These are phyloP conservation scores for Globisporangium echinulatum DNA, from an alignment of 352 stramenopile genomes.

Conservation along the genomic window DNA sequence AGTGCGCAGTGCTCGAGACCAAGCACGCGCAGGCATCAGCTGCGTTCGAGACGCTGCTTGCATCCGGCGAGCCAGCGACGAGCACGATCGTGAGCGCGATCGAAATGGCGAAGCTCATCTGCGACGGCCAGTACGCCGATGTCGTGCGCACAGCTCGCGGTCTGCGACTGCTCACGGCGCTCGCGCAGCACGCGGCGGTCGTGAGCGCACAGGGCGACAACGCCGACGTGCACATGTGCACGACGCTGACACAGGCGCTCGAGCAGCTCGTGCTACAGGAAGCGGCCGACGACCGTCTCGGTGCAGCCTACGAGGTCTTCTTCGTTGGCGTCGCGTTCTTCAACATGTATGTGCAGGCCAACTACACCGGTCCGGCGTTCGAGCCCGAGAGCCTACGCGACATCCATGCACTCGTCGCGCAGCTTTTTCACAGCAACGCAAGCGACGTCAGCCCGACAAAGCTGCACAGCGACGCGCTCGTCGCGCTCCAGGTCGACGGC, in stretches of 20 bases:
- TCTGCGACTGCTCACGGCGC: conserved; percentile 23
- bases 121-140: conserved; percentile 52
- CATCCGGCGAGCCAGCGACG: neutral
- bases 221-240: conserved; percentile 36
- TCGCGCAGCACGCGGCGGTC: conserved; percentile 8
- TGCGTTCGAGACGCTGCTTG: conserved; percentile 11
- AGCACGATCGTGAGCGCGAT: conserved; percentile 20
- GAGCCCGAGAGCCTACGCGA: conserved; percentile 42
- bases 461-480: conserved; percentile 46
- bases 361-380: conserved; percentile 77
- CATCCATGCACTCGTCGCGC: conserved; percentile 29
- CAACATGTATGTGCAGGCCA: conserved; percentile 75
- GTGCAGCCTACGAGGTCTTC: conserved; percentile 47
- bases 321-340: conserved; percentile 59
- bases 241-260: conserved; percentile 29
- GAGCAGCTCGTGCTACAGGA: conserved; percentile 35
- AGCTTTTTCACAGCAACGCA: conserved; percentile 23
- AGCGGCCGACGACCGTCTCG: conserved; percentile 24
- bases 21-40: conserved; percentile 22
- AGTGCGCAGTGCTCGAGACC: conserved; percentile 58
- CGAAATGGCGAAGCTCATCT: conserved; percentile 47
- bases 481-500: conserved; percentile 70
- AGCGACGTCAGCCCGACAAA: conserved; percentile 16
- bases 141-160: conserved; percentile 36
- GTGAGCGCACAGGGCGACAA: conserved; percentile 15